These are phyloP conservation scores for Phytophthora ramorum DNA, from an alignment of 352 stramenopile genomes.

Conservation along the genomic window DNA sequence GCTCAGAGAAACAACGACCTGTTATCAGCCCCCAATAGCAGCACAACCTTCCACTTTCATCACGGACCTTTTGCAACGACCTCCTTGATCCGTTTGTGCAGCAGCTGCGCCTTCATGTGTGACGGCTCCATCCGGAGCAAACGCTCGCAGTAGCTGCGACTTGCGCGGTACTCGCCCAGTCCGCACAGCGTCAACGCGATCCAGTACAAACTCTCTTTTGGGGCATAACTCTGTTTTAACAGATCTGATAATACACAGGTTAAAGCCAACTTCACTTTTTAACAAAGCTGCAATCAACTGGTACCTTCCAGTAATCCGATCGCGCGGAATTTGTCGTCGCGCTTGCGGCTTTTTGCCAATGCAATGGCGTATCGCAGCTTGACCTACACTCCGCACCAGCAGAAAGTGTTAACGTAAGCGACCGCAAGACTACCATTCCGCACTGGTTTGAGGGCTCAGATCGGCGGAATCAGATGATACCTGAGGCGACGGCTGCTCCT, in stretches of 20 bases:
- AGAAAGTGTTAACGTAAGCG: slow-evolving; percentile 16
- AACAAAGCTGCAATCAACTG: background rate
- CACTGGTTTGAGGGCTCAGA: background rate
- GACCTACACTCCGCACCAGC: slow-evolving; percentile 42
- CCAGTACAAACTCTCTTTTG: slow-evolving; percentile 82
- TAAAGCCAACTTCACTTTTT: slow-evolving; percentile 8
- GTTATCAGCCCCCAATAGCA: slow-evolving; percentile 1
- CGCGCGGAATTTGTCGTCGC: slow-evolving; percentile 81
- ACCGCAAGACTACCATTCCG: background rate
- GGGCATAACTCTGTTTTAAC: slow-evolving; percentile 54
- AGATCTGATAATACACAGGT: slow-evolving; percentile 53
- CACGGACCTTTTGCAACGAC: slow-evolving; percentile 58
- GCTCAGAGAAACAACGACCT: slow-evolving; percentile 3
- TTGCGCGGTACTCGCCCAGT: slow-evolving; percentile 73
- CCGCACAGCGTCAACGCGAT: slow-evolving; percentile 74
- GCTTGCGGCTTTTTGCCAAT: slow-evolving; percentile 78
- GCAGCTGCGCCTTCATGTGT: slow-evolving; percentile 71
- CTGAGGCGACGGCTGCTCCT: slow-evolving; percentile 68
- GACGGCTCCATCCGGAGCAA: slow-evolving; percentile 79
- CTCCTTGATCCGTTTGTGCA: slow-evolving; percentile 84
- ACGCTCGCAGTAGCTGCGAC: slow-evolving; percentile 73
- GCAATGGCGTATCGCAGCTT: slow-evolving; percentile 78
- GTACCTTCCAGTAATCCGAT: slow-evolving; percentile 76
- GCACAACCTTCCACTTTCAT: background rate
- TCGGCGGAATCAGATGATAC: slow-evolving; percentile 31